Base-by-base conservation (phyloP, 441 rosid species). In the Flueggea neowawraea region DNA sequence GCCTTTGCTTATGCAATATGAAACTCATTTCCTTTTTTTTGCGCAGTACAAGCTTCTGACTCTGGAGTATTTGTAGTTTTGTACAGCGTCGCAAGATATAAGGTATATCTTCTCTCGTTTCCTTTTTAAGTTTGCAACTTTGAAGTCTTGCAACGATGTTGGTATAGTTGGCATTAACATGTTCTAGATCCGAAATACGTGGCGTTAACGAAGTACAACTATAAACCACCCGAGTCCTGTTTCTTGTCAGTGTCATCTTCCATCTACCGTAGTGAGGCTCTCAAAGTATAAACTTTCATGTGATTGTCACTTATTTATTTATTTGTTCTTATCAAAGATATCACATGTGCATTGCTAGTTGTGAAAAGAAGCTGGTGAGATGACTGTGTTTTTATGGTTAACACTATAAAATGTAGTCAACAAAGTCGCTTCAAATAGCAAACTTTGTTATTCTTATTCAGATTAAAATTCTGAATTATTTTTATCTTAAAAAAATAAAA, bases 121-220 rank as follows among this genome's bases (percentile, higher is more conserved):
- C 10, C 36, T 22, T 16, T 31, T 28, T 22, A 10, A 13, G 36
- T 54, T 13, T 13, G 57, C 57, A 22, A 54, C 32, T 54, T 54
- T 53, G 14, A 36, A 36, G 41, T 36, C 41, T 36, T 36, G 7
- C 7, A 36, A 36, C 28, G 28, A 22, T 22, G 28, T 22, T 22
- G 2, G 28, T 22, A 36, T 36, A 36, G 58, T 6, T 62, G 51
- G 48, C 65, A 61, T 33, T 49, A 61, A 61, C 33, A 33, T 54
- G 57, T 12, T 22, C 12, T 22, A 54, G 57, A 54, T 54, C 57
- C 57, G 28, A 22, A 5, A 54, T 54, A 31, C 33, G 16, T 54
- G 57, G 12, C 57, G 6, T 36, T 8, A 36, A 8, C 32, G 14
- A 9, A 8, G 13, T 22, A 8, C 5, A 53, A 14, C 10, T n/a